Conservation (phyloP, 2,329 filamentous ascomycete genomes). For the Periconia sp. region DNA sequence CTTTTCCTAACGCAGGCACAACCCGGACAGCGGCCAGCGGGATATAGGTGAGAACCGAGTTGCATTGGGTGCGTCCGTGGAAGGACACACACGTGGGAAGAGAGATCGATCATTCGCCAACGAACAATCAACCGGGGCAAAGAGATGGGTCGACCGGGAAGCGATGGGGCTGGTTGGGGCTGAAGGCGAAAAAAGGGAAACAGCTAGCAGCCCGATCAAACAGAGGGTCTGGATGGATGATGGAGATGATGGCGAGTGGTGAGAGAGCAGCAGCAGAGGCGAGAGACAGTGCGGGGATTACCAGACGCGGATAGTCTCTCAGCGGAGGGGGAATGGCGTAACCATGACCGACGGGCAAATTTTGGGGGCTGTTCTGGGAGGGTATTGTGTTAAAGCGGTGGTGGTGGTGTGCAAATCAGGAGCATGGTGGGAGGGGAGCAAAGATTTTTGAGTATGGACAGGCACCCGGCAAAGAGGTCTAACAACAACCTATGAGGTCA, state of each 20-base stretch:
- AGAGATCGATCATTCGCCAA: constrained; percentile 10
- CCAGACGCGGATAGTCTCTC: constrained; percentile 5
- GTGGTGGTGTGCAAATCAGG: constrained; percentile 11
- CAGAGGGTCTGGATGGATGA: constrained; percentile 1
- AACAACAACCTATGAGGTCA: constrained; percentile 22
- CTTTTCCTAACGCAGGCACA: constrained; percentile 23
- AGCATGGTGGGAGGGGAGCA: constrained; percentile 12
- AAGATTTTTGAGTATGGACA: constrained; percentile 16
- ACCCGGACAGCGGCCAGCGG: constrained; percentile 31
- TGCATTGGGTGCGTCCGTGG: constrained; percentile 34
- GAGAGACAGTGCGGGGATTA: background rate
- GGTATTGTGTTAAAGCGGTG: constrained; percentile 3
- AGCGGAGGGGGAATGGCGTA: constrained; percentile 19
- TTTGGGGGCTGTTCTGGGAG: constrained; percentile 3
- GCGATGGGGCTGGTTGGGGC: background rate
- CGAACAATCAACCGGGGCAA: constrained; percentile 7
- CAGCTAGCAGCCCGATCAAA: background rate
- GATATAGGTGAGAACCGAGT: constrained; percentile 23
- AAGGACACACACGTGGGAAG: constrained; percentile 14
- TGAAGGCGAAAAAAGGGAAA: background rate
- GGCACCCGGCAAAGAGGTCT: constrained; percentile 3
- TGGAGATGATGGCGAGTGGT: constrained; percentile 7
- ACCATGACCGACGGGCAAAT: constrained; percentile 23
- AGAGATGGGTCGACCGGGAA: background rate
- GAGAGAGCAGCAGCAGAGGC: constrained; percentile 3